Evolutionary conservation across 176 grass and related monocot genomes (phyloP).

Genomic region (Aechmea fasciata): DNA sequence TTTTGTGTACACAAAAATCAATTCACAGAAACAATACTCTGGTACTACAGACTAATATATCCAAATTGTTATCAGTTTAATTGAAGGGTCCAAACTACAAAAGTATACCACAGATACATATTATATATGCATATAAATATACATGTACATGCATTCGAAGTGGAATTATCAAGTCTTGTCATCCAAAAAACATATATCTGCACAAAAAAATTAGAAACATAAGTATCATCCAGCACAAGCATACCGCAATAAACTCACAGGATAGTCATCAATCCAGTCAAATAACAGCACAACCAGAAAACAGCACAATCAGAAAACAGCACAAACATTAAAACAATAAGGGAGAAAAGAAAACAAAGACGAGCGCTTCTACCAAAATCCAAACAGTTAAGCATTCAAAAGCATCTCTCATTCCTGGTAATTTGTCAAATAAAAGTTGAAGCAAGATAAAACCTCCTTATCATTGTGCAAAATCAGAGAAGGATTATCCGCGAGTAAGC

Average conservation of each 20-base stretch:
- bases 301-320: slow-evolving; percentile 6
- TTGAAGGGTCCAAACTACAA: too few relatives aligned
- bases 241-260: too few relatives aligned
- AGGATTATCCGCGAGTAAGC: slow-evolving; percentile 61
- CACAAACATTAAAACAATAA: neutral
- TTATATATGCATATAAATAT: neutral
- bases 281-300: slow-evolving; percentile 6
- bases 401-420: too few relatives aligned
- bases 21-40: neutral
- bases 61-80: too few relatives aligned
- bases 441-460: slow-evolving; percentile 59
- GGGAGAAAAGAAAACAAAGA: neutral
- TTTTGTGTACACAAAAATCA: too few relatives aligned
- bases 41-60: neutral
- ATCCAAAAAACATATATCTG: too few relatives aligned
- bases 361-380: neutral
- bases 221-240: too few relatives aligned
- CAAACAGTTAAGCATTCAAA: too few relatives aligned
- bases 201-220: neutral
- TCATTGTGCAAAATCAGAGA: slow-evolving; percentile 63
- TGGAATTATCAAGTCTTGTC: too few relatives aligned
- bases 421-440: slow-evolving; percentile 1
- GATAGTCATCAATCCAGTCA: too few relatives aligned
- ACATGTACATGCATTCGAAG: neutral
- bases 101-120: too few relatives aligned